Conservation (phyloP, 495 filamentous ascomycete genomes). For the Penicillium arizonense region DNA sequence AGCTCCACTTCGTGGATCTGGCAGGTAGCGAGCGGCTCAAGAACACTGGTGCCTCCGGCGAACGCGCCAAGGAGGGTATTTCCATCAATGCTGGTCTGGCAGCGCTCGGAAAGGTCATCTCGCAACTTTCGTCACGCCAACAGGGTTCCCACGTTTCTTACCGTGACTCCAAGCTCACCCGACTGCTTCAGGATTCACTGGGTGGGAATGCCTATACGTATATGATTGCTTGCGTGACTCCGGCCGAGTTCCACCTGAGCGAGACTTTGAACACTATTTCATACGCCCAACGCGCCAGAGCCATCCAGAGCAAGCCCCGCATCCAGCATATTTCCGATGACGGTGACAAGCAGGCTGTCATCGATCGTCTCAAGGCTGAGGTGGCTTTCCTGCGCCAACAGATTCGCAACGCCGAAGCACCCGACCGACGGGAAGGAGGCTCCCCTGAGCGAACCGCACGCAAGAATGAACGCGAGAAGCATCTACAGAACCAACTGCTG, state of each 20-base stretch:
- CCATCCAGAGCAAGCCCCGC: conserved; percentile 94
- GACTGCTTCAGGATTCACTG: conserved; percentile 95
- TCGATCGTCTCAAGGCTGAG: conserved; percentile 92
- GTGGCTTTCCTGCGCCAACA: conserved; percentile 93
- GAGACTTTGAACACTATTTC: conserved; percentile 96
- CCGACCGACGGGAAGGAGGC: conserved; percentile 55
- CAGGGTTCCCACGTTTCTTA: conserved; percentile 93
- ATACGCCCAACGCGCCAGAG: conserved; percentile 93
- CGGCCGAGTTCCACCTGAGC: conserved; percentile 94
- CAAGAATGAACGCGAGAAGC: conserved; percentile 79
- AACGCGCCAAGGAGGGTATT: conserved; percentile 94
- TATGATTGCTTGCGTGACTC: conserved; percentile 98
- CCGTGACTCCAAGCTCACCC: conserved; percentile 93
- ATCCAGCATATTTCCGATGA: conserved; percentile 92
- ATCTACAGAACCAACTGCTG: conserved; percentile 90
- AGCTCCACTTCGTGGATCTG: conserved; percentile 97
- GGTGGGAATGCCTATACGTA: conserved; percentile 98
- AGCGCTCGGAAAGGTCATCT: conserved; percentile 96
- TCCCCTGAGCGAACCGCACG: conserved; percentile 72
- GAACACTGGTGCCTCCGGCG: conserved; percentile 93
- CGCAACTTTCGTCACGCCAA: conserved; percentile 89
- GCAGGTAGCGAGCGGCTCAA: conserved; percentile 96
- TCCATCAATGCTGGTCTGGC: conserved; percentile 97
- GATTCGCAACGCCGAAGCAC: conserved; percentile 69
- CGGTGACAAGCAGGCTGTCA: conserved; percentile 89